Conservation (phyloP, 495 filamentous ascomycete genomes). For the Daldinia grandis region DNA sequence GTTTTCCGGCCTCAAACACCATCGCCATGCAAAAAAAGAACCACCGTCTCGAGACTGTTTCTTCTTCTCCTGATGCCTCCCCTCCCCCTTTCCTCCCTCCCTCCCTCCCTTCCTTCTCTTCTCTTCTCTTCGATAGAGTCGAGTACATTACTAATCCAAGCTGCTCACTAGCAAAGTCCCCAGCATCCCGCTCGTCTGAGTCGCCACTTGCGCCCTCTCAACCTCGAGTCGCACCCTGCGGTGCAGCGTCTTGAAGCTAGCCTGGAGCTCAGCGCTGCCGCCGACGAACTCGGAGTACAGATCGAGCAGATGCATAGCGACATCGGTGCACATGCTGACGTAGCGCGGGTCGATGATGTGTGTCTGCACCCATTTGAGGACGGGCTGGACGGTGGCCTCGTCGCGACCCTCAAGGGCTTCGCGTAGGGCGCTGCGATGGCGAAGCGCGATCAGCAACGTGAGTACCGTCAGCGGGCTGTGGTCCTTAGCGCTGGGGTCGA, state of each 20-base stretch:
- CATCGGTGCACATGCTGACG: slow-evolving; percentile 77
- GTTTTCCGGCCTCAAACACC: slow-evolving; percentile 48
- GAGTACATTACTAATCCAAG: slow-evolving; percentile 10
- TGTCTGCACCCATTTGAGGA: slow-evolving; percentile 83
- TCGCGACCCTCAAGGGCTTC: slow-evolving; percentile 84
- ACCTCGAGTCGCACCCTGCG: slow-evolving; percentile 76
- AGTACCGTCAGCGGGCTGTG: slow-evolving; percentile 68
- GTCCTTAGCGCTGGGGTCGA: slow-evolving; percentile 57
- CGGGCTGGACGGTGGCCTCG: slow-evolving; percentile 79
- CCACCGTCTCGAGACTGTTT: slow-evolving; percentile 1
- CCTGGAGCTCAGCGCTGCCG: slow-evolving; percentile 75
- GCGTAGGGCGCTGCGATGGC: slow-evolving; percentile 87
- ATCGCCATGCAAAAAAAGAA: slow-evolving; percentile 53
- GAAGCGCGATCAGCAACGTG: slow-evolving; percentile 81
- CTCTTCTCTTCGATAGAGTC: background rate
- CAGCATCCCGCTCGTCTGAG: slow-evolving; percentile 82
- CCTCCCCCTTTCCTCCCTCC: background rate
- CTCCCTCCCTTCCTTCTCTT: background rate
- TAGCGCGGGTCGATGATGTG: slow-evolving; percentile 82
- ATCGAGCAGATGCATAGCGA: slow-evolving; percentile 80
- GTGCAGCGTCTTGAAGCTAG: slow-evolving; percentile 69
- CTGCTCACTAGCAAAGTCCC: slow-evolving; percentile 71
- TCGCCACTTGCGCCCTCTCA: slow-evolving; percentile 80
- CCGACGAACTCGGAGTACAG: slow-evolving; percentile 85
- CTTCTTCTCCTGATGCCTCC: background rate